Conservation (phyloP, 129 eudicot genomes). For the Saposhnikovia divaricata region DNA sequence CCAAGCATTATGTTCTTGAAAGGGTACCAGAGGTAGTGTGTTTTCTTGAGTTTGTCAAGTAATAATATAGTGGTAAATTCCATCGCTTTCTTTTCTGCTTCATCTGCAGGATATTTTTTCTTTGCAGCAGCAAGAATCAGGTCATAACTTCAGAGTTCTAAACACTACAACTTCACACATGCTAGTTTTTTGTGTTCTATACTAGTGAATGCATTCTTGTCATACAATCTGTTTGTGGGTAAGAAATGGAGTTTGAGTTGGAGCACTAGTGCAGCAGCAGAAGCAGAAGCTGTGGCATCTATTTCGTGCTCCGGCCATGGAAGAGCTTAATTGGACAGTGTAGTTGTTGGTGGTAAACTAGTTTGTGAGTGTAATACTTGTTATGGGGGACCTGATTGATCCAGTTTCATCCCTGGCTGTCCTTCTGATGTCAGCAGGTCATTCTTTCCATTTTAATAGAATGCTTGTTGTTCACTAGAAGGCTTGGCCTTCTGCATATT, state of each 20-base stretch:
- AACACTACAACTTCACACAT: neutral
- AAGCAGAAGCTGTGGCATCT: slow-evolving; percentile 66
- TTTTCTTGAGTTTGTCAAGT: no score
- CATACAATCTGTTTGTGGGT: neutral
- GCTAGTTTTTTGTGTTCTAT: neutral
- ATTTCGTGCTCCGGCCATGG: slow-evolving; percentile 70
- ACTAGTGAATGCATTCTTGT: neutral
- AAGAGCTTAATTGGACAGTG: slow-evolving; percentile 58
- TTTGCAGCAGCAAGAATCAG: no score
- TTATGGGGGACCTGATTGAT: slow-evolving; percentile 48
- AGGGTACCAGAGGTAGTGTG: no score
- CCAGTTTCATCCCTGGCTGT: slow-evolving; percentile 28
- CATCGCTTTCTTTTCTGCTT: no score
- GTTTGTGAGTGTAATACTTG: slow-evolving; percentile 69
- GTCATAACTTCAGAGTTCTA: neutral
- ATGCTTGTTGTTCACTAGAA: neutral
- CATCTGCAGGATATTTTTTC: no score
- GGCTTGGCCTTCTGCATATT: neutral
- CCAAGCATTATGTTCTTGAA: no score
- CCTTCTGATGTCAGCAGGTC: slow-evolving; percentile 47
- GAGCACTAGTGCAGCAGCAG: slow-evolving; percentile 48
- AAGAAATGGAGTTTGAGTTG: slow-evolving; percentile 34
- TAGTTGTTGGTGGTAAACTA: slow-evolving; percentile 32
- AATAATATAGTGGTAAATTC: no score
- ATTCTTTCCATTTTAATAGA: neutral